Percentiles rank a stretch among this genome's conserved stretches.
These are phyloP conservation scores for Prunus yedoensis DNA, from an alignment of 331 rosid species.

Conservation along the genomic window DNA sequence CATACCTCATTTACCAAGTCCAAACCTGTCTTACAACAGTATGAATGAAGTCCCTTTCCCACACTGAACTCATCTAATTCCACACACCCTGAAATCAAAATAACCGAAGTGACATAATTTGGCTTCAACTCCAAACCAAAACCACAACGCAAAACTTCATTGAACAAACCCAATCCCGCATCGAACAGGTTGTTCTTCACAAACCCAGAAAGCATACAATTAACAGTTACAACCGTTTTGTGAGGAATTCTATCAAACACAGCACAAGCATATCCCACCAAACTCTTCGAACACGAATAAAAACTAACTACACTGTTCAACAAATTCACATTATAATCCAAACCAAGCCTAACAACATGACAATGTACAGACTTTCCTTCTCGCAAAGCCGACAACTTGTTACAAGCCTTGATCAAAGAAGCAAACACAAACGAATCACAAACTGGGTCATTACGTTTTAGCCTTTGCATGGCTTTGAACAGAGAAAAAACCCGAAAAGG, in stretches of 20 bases:
- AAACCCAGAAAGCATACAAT: constrained; percentile 24
- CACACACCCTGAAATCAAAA: constrained; percentile 25
- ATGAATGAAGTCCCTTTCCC: constrained; percentile 20
- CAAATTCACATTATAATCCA: constrained; percentile 11
- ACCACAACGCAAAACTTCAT: background rate
- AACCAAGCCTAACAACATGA: constrained; percentile 13
- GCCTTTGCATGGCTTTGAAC: constrained; percentile 19
- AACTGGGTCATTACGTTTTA: constrained; percentile 14
- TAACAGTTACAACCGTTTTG: constrained; percentile 19
- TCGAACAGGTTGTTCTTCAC: constrained; percentile 6
- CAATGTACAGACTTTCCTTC: constrained; percentile 26
- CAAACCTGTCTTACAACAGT: constrained; percentile 19
- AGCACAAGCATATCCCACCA: constrained; percentile 8
- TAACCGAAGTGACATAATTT: constrained; percentile 23
- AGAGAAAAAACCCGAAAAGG: constrained; percentile 17
- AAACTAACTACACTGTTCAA: constrained; percentile 18
- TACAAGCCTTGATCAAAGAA: constrained; percentile 21
- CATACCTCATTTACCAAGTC: constrained; percentile 14
- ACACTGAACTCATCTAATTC: constrained; percentile 11
- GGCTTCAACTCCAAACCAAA: constrained; percentile 27
- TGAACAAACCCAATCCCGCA: constrained; percentile 19
- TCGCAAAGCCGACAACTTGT: constrained; percentile 5
- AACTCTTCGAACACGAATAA: constrained; percentile 9
- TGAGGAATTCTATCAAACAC: constrained; percentile 20
- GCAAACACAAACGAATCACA: constrained; percentile 27